Base-by-base conservation (phyloP, 768 basidiomycete genomes). In the Tricholoma furcatifolium region DNA sequence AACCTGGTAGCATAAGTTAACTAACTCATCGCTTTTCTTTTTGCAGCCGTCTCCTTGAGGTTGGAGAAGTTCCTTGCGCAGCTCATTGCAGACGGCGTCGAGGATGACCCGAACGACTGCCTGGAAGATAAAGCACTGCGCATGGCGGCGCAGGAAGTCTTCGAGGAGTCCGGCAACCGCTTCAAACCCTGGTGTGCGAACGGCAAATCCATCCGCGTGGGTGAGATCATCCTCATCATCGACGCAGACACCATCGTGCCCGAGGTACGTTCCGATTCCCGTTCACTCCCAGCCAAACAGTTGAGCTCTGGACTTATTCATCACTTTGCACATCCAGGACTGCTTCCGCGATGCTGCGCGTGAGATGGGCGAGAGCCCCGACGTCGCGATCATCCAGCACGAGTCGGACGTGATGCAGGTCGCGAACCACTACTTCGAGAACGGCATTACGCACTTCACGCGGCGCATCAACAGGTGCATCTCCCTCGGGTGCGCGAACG, bases 371-470 rank as follows among this genome's bases (percentile, higher is more conserved):
- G 84, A 85, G 64, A 85, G 83, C 46, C 88, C 86, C 0, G 86
- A 91, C 36, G 78, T 93, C 21, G 90, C 87, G 2, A 93, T 96
- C 69, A 87, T 96, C 60, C 93, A 94, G 65, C 92, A 95, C 65
- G 88, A 88, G 60, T 89, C 87, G 1, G 85, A 90, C 61, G 91
- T 93, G 56, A 90, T 93, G 87, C 88, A 93, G 66, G 92, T 93
- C 61, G 91, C 85, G 0, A 71, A 88, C 66, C 88, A 92, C 64
- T 93, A 91, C 70, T 93, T 94, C 59, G 92, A 94, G 67, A 93
- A 93, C 63, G 90, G 88, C 3, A 85, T 94, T 65, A 87, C 93
- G 5, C 87, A 87, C 71, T 94, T 95, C 73, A 94, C 93, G 4
- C 82, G 82, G n/a, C 81, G 91, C 30, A 91, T 94, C 70, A 93